phyloP scores from a whole-genome alignment of 1,139 yeast genomes.

The Taphrina pruni region DNA sequence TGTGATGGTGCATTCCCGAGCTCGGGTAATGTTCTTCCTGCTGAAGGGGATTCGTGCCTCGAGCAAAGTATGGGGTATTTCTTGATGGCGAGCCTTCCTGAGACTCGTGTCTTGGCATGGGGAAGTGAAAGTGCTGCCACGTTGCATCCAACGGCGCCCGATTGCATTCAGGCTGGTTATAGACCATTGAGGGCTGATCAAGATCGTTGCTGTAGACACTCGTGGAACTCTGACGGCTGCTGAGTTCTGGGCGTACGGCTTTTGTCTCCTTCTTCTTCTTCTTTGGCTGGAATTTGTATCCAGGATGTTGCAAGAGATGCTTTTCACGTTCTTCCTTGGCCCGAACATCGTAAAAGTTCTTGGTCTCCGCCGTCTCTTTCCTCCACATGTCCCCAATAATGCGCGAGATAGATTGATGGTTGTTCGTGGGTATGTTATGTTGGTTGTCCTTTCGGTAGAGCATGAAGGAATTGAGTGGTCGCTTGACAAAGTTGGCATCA shows the following conservation, averaged over 20 bases:
- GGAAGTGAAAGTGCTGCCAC: background rate
- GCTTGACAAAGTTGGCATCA: constrained; percentile 50
- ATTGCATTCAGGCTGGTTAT: background rate
- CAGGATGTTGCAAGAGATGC: constrained; percentile 41
- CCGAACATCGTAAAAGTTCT: constrained; percentile 40
- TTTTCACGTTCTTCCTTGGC: constrained; percentile 41
- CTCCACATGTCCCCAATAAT: constrained; percentile 59
- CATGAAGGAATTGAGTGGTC: constrained; percentile 62
- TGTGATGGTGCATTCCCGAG: background rate
- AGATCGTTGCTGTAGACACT: background rate
- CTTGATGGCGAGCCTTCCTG: no score
- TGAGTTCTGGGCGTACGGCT: background rate
- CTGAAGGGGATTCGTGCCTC: background rate
- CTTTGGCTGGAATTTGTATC: constrained; percentile 43
- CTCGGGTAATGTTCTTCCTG: background rate
- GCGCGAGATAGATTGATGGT: constrained; percentile 56
- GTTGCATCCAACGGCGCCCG: background rate
- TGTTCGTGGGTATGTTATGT: constrained; percentile 50
- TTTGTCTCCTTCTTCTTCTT: constrained; percentile 42
- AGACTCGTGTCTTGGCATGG: background rate
- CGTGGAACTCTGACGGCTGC: background rate
- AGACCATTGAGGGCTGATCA: background rate
- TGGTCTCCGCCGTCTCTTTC: constrained; percentile 43
- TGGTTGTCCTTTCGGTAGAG: constrained; percentile 53
- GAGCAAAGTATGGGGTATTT: background rate